Percentiles rank a stretch among this genome's conserved stretches.
phyloP scores from a whole-genome alignment of 2,329 filamentous ascomycete genomes.

The Nigrospora sphaerica region DNA sequence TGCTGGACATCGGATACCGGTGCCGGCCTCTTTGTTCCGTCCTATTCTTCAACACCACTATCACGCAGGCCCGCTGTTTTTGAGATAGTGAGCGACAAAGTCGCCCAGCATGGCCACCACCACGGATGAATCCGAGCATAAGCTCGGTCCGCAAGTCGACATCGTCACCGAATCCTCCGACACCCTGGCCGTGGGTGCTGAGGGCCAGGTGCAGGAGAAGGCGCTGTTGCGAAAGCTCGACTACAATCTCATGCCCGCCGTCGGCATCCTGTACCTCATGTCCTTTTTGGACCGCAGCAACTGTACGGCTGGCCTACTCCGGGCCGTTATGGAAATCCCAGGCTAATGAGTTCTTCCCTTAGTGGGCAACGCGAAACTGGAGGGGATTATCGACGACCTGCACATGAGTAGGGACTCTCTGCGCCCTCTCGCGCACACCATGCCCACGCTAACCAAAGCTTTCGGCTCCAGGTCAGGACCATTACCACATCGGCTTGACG shows the following conservation, averaged over 20 bases:
- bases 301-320: neutral
- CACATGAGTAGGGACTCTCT: constrained; percentile 42
- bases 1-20: no score
- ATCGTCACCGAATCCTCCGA: constrained; percentile 51
- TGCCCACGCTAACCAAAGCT: constrained; percentile 45
- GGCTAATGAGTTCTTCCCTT: constrained; percentile 25
- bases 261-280: constrained; percentile 52
- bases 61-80: no score
- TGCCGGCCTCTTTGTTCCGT: no score
- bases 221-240: constrained; percentile 46
- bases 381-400: constrained; percentile 44
- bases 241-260: constrained; percentile 49
- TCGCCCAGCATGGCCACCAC: no score
- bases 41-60: no score
- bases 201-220: constrained; percentile 66
- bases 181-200: constrained; percentile 50
- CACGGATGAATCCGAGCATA: constrained; percentile 31
- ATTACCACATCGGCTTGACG: constrained; percentile 60
- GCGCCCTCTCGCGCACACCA: constrained; percentile 51
- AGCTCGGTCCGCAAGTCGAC: constrained; percentile 51
- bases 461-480: constrained; percentile 60
- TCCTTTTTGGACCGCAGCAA: constrained; percentile 46
- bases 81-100: no score
- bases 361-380: constrained; percentile 45
- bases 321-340: constrained; percentile 20